Conservation (phyloP, 768 basidiomycete species). For the Fistulinella prunicolor region DNA sequence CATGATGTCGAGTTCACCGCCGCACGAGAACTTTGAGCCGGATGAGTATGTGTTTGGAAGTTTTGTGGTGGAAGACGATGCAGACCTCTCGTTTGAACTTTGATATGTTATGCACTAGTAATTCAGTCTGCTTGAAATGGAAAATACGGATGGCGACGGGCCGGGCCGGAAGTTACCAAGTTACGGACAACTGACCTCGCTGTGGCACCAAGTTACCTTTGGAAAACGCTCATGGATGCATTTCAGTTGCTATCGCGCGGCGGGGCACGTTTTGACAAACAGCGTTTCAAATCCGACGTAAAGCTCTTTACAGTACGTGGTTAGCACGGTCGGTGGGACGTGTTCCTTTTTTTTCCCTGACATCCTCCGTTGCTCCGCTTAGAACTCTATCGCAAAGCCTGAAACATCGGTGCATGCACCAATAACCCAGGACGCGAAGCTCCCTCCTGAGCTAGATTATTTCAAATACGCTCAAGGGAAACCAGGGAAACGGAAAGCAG, state of each 20-base stretch:
- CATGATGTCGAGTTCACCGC: conserved; percentile 60
- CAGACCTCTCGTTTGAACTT: conserved; percentile 56
- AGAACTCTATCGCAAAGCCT: conserved; percentile 27
- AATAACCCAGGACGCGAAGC: conserved; percentile 39
- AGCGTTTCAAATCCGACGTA: conserved; percentile 65
- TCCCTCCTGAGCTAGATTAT: conserved; percentile 84
- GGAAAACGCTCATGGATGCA: conserved; percentile 59
- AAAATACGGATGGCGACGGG: not conserved
- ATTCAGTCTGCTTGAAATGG: not conserved
- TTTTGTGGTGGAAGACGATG: conserved; percentile 80
- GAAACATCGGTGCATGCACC: conserved; percentile 23
- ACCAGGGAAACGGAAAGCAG: conserved; percentile 50
- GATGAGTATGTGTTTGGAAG: conserved; percentile 73
- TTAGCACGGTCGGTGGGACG: not conserved
- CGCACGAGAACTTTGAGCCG: conserved; percentile 44
- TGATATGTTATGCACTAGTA: conserved; percentile 5
- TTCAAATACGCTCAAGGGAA: conserved; percentile 78
- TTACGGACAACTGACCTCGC: too few relatives aligned
- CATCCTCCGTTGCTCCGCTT: not conserved
- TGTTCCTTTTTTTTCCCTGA: not conserved
- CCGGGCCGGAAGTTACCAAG: conserved; percentile 17
- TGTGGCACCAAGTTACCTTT: not conserved
- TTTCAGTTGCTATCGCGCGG: conserved; percentile 90
- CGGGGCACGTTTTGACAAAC: conserved; percentile 78
- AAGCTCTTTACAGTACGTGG: conserved; percentile 61